phyloP scores from a whole-genome alignment of 306 rosid species.

The Castanea sativa region DNA sequence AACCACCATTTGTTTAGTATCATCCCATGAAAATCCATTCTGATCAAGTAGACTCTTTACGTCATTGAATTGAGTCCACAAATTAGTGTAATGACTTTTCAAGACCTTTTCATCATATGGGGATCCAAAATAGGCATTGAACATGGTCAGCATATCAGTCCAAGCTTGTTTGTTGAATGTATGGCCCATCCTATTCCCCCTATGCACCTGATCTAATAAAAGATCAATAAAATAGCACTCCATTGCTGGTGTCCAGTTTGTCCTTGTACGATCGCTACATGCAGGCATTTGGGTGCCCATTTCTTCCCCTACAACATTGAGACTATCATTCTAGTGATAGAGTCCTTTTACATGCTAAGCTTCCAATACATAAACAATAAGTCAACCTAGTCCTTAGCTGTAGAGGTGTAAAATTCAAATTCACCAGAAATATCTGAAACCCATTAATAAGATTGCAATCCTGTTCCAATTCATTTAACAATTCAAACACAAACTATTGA shows the following conservation, averaged over 20 bases:
- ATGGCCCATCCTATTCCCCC: constrained; percentile 57
- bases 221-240: constrained; percentile 44
- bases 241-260: constrained; percentile 50
- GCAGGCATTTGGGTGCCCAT: constrained; percentile 38
- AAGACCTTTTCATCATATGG: constrained; percentile 42
- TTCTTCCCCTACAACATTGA: constrained; percentile 4
- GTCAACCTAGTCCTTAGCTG: neutral
- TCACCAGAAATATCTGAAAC: too few species aligned
- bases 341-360: neutral
- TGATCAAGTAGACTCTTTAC: constrained; percentile 51
- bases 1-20: constrained; percentile 38
- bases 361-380: neutral
- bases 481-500: too few species aligned
- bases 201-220: constrained; percentile 54
- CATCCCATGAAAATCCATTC: constrained; percentile 56
- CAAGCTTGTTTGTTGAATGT: constrained; percentile 62
- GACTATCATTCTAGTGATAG: neutral
- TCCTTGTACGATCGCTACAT: constrained; percentile 32
- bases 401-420: too few species aligned
- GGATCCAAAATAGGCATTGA: constrained; percentile 43
- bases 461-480: too few species aligned
- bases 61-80: constrained; percentile 52
- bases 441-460: too few species aligned
- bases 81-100: constrained; percentile 41
- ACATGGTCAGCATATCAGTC: constrained; percentile 53